These are phyloP conservation scores for Funneliformis mosseae DNA, from an alignment of 192 early-diverging fungal genomes.

Conservation along the genomic window DNA sequence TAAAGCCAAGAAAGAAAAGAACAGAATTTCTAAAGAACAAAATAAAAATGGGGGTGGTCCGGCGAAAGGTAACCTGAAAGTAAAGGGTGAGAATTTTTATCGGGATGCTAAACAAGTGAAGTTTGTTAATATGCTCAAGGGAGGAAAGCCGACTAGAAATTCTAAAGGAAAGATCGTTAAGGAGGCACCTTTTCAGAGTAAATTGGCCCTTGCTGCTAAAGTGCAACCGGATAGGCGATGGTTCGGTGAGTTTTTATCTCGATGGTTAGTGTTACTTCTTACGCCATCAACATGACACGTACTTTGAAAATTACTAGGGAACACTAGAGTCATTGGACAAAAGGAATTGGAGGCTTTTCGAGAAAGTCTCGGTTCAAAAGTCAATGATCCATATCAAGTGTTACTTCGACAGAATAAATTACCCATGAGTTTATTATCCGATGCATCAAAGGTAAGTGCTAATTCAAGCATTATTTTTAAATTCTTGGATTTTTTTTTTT, in stretches of 20 bases:
- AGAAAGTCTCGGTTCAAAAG: conserved; percentile 81
- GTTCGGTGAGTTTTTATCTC: conserved; percentile 70
- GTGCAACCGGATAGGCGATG: conserved; percentile 95
- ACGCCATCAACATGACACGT: neutral
- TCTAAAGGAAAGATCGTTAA: conserved; percentile 89
- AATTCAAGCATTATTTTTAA: neutral
- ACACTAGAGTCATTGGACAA: conserved; percentile 95
- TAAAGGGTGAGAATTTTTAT: conserved; percentile 99
- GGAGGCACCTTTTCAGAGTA: conserved; percentile 86
- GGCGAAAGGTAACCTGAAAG: conserved; percentile 63
- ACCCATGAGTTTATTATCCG: conserved; percentile 89
- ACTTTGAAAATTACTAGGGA: conserved; percentile 43
- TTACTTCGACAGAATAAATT: conserved; percentile 92
- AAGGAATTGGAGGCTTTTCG: conserved; percentile 92
- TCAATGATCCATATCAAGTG: conserved; percentile 95
- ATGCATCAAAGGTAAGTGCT: conserved; percentile 70
- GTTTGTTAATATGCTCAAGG: conserved; percentile 91
- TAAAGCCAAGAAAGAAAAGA: conserved; percentile 64
- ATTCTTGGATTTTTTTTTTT: neutral
- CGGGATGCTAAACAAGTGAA: conserved; percentile 93
- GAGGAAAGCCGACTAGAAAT: conserved; percentile 82
- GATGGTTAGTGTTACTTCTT: neutral
- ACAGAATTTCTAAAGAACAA: conserved; percentile 48
- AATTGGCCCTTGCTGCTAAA: conserved; percentile 73
- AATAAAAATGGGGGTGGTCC: conserved; percentile 47